These are phyloP conservation scores for Aspergillus latus DNA, from an alignment of 2,329 filamentous ascomycete species.

Conservation along the genomic window DNA sequence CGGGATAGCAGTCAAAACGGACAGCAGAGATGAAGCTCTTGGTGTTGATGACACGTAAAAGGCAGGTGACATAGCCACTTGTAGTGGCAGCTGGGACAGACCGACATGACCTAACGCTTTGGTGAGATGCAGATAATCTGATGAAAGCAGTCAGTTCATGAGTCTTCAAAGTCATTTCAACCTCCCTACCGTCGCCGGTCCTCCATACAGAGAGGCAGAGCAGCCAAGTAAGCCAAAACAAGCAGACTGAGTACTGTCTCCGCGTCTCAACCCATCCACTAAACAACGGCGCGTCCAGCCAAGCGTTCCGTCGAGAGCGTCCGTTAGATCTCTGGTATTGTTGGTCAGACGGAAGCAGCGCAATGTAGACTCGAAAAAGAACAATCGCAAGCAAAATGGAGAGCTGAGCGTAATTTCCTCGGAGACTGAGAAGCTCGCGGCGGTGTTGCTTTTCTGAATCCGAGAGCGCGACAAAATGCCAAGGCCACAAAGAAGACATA, in stretches of 20 bases:
- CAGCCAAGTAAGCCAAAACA: constrained; percentile 55
- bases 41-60: constrained; percentile 47
- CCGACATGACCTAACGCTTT: constrained; percentile 62
- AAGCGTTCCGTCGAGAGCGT: constrained; percentile 31
- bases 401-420: constrained; percentile 57
- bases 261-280: constrained; percentile 50
- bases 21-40: constrained; percentile 49
- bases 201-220: constrained; percentile 50
- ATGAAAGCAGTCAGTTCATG: background rate
- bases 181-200: constrained; percentile 54
- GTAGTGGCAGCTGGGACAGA: constrained; percentile 60
- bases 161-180: background rate
- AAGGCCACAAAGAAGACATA: constrained; percentile 42
- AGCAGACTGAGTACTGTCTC: constrained; percentile 51
- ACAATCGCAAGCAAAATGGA: constrained; percentile 52
- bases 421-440: constrained; percentile 54
- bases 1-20: constrained; percentile 53
- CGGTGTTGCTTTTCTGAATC: constrained; percentile 52
- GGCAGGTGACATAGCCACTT: constrained; percentile 54
- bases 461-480: constrained; percentile 54
- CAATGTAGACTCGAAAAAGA: constrained; percentile 36
- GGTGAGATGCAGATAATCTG: constrained; percentile 64
- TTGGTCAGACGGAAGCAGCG: constrained; percentile 9
- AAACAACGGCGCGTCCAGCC: constrained; percentile 48
- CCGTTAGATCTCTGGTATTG: constrained; percentile 5